Percentiles rank a stretch among this genome's conserved stretches.
Evolutionary conservation across 306 rosid species (phyloP).

Genomic region (Phaseolus lunatus): DNA sequence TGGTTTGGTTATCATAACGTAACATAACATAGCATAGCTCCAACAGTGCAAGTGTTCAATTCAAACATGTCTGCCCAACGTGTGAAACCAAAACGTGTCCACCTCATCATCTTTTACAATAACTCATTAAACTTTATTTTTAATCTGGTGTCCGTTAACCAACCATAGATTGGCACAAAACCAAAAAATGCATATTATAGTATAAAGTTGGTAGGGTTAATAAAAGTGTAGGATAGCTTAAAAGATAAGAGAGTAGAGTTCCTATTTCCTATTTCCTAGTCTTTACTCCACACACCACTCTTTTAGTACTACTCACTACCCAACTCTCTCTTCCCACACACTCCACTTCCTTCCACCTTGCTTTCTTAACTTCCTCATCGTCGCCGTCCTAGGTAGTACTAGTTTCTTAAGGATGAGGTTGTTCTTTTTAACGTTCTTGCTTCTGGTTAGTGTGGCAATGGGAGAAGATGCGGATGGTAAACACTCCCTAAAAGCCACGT

Average conservation of each 20-base stretch:
- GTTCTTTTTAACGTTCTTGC: neutral
- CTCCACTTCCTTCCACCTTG: neutral
- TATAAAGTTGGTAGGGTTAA: neutral
- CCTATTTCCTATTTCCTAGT: neutral
- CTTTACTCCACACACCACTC: neutral
- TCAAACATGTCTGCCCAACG: slow-evolving; percentile 35
- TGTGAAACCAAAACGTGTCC: slow-evolving; percentile 55
- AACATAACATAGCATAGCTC: neutral
- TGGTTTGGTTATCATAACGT: neutral
- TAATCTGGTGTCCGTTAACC: neutral
- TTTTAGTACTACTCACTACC: neutral
- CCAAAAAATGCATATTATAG: neutral
- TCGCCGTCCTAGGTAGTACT: neutral
- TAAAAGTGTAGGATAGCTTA: slow-evolving; percentile 22
- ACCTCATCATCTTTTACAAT: slow-evolving; percentile 26
- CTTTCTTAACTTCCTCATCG: neutral
- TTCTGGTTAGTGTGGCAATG: neutral
- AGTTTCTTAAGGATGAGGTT: neutral
- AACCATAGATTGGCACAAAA: neutral
- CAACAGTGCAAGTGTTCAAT: slow-evolving; percentile 28
- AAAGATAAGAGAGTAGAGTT: slow-evolving; percentile 11
- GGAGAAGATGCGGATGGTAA: slow-evolving; percentile 40
- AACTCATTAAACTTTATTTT: neutral
- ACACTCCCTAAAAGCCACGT: slow-evolving; percentile 27
- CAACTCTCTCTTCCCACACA: neutral